Conservation (phyloP, 208 protist species). For the Trypanosoma melophagium region DNA sequence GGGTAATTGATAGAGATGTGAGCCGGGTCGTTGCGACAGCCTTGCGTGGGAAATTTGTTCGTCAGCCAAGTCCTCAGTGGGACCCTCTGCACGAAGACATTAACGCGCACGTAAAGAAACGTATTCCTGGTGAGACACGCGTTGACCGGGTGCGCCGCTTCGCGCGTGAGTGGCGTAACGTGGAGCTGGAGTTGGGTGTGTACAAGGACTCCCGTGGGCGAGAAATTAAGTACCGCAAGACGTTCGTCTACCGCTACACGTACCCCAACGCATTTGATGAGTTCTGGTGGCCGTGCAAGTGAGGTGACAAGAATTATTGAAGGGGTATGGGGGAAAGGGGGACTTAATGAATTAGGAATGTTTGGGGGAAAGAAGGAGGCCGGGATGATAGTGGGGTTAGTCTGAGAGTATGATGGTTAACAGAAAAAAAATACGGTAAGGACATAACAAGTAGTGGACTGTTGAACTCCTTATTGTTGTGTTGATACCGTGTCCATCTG, state of each 20-base stretch:
- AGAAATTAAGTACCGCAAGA: conserved; percentile 90
- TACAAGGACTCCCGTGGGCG: conserved; percentile 87
- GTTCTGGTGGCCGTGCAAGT: conserved; percentile 91
- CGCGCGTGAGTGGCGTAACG: conserved; percentile 89
- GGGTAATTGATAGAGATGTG: neutral
- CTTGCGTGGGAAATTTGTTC: conserved; percentile 73
- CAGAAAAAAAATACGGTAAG: too few relatives aligned
- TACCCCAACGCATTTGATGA: conserved; percentile 91
- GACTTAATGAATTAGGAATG: conserved; percentile 3
- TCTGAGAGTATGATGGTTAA: too few relatives aligned
- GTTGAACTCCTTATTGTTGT: too few relatives aligned
- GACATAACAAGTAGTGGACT: too few relatives aligned
- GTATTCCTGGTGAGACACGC: conserved; percentile 88
- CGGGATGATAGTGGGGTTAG: too few relatives aligned
- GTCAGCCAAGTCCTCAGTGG: conserved; percentile 81
- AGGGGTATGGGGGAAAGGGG: neutral
- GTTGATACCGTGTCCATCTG: too few relatives aligned
- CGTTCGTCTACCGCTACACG: conserved; percentile 90
- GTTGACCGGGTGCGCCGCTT: conserved; percentile 87
- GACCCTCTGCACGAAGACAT: conserved; percentile 89
- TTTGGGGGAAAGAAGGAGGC: too few relatives aligned
- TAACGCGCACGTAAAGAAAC: conserved; percentile 89
- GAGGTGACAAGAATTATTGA: conserved; percentile 15
- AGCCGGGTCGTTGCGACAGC: conserved; percentile 6
- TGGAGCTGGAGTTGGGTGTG: conserved; percentile 85